A percentile compares a stretch with the other conserved stretches of the same genome.
phyloP scores from a whole-genome alignment of 495 filamentous ascomycete genomes.

The Podospora appendiculata region DNA sequence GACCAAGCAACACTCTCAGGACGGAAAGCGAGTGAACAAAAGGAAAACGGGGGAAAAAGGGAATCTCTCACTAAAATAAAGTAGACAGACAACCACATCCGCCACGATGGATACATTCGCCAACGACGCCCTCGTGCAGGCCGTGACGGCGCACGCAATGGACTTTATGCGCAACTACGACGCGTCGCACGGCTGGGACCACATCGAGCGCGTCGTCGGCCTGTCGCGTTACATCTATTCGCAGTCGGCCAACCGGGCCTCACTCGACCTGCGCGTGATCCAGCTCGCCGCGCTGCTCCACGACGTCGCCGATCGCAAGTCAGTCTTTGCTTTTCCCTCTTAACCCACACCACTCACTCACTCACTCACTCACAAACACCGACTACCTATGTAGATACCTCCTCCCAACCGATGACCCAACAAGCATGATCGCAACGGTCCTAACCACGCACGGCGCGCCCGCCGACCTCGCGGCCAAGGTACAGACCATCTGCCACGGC shows the following conservation, averaged over 20 bases:
- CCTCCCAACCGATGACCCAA: conserved; percentile 38
- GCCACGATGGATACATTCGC: conserved; percentile 20
- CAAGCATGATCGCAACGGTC: conserved; percentile 47
- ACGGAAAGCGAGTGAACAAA: neutral
- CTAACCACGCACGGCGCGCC: conserved; percentile 51
- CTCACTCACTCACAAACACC: neutral
- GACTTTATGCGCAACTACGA: conserved; percentile 77
- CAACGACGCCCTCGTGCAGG: conserved; percentile 33
- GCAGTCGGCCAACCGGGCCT: conserved; percentile 36
- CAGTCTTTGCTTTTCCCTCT: neutral
- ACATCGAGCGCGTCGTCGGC: conserved; percentile 70
- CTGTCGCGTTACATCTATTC: conserved; percentile 56
- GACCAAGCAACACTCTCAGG: neutral
- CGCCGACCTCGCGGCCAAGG: conserved; percentile 45
- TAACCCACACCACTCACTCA: neutral
- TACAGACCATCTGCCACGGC: conserved; percentile 62
- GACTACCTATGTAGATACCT: conserved; percentile 42
- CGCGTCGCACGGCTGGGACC: conserved; percentile 75
- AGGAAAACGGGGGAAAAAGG: neutral
- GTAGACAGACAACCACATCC: neutral
- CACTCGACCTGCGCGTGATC: conserved; percentile 46
- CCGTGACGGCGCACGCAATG: conserved; percentile 51
- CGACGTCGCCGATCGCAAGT: conserved; percentile 80
- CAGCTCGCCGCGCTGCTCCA: conserved; percentile 73
- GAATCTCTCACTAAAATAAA: neutral